Evolutionary conservation across 2,329 filamentous ascomycete genomes (phyloP).

Genomic region (Fusarium stilboides): DNA sequence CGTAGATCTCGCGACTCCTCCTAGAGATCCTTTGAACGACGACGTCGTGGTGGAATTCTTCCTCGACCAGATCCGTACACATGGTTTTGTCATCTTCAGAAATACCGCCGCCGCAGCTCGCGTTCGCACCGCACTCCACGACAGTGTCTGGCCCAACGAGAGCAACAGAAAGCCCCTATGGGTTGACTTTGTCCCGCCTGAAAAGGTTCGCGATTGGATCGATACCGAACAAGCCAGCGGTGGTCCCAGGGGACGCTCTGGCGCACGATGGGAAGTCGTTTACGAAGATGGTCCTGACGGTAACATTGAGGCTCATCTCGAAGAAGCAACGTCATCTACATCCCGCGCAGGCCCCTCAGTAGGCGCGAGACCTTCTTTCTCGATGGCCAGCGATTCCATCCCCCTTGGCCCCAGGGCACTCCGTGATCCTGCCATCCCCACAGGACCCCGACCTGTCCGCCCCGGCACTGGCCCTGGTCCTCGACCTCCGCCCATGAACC

Average conservation of each 20-base stretch:
- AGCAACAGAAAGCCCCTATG: constrained; percentile 85
- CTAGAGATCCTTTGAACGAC: constrained; percentile 65
- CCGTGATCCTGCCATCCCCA: constrained; percentile 44
- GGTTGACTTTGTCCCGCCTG: constrained; percentile 90
- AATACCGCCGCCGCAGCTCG: constrained; percentile 80
- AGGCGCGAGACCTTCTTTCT: constrained; percentile 34
- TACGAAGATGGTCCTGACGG: constrained; percentile 74
- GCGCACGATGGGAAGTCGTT: constrained; percentile 77
- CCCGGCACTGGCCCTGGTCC: constrained; percentile 52
- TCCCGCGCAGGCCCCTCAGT: constrained; percentile 40
- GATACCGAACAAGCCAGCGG: constrained; percentile 72
- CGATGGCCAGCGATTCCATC: constrained; percentile 53
- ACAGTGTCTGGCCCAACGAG: constrained; percentile 88
- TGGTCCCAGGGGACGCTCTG: constrained; percentile 56
- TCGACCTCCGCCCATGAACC: constrained; percentile 38
- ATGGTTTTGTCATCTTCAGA: constrained; percentile 84
- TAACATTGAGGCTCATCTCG: constrained; percentile 68
- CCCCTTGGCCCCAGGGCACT: constrained; percentile 56
- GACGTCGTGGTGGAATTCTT: constrained; percentile 77
- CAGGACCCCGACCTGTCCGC: constrained; percentile 59
- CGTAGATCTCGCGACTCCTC: constrained; percentile 74
- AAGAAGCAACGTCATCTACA: constrained; percentile 46
- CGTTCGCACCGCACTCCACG: constrained; percentile 83
- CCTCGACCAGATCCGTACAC: constrained; percentile 88
- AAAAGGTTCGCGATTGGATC: constrained; percentile 82